Base-by-base conservation (phyloP, 2,329 filamentous ascomycete genomes). In the Claviceps lovelessii region DNA sequence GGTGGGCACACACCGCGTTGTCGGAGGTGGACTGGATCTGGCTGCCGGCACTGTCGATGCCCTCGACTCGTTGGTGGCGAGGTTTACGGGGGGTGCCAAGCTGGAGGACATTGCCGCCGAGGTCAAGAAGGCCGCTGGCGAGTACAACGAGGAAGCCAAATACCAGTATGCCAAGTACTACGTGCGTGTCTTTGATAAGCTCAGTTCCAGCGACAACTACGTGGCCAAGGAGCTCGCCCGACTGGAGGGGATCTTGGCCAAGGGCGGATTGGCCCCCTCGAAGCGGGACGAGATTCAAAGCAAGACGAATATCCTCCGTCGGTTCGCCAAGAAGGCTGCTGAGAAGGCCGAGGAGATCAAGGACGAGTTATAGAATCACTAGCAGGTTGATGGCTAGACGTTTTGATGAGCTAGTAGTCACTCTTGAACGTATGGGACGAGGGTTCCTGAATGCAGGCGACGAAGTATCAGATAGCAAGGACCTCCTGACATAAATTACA, bases 91-190 rank as follows among this genome's bases (percentile, higher is more conserved):
- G 49, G 83, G 83, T 55, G 72, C 76, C 51, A 74, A 73, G 57
- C 71, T 88, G 54, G 74, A 80, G 48, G 81, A 85, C 59, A 79
- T 89, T 28, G 76, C 81, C 39, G 76, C 77, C 47, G 85, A 94
- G 71, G 77, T 86, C 53, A 84, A 85, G 75, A 85, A 85, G 73
- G 80, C 82, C 58, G 84, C 84, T 28, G 77, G 78, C 62, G 74
- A 72, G 52, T 69, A 93, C 53, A 80, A 85, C 72, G 83, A 79
- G 53, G 68, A 73, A 58, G 74, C 73, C 13, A 74, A 81, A 70
- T 71, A 85, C 70, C 88, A 88, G 76, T 95, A 91, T 67, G 88
- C 88, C 49, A 80, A 90, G 72, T 98, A 98, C 80, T 97, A 98
- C 71, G 77, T 93, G 68, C 88, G 88, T 68, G 90, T 95, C 54